A percentile compares a stretch with the other conserved stretches of the same genome.
phyloP scores from a whole-genome alignment of 169 alveolate genomes.

The Toxoplasma gondii region DNA sequence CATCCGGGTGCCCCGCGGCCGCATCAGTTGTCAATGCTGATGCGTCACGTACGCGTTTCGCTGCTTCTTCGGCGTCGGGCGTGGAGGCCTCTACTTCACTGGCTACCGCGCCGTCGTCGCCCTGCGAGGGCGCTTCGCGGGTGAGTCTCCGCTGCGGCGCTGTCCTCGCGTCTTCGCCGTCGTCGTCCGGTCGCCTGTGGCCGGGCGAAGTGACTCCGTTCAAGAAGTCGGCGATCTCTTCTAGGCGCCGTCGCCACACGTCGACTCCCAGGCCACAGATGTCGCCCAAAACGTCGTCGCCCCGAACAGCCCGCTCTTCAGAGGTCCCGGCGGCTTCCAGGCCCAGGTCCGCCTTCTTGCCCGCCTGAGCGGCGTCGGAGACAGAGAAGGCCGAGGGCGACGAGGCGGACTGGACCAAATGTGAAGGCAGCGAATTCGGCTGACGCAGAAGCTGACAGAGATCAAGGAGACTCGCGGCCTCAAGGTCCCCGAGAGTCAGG shows the following conservation, averaged over 20 bases:
- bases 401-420: neutral
- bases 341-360: no score
- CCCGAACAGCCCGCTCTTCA: neutral
- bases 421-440: neutral
- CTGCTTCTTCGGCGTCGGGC: no score
- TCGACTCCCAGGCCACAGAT: neutral
- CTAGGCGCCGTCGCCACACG: neutral
- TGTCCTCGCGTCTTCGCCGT: no score
- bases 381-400: neutral
- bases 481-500: conserved; percentile 19
- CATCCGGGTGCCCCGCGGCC: no score
- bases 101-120: no score
- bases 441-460: conserved; percentile 28
- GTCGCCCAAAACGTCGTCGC: neutral
- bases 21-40: no score
- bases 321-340: no score
- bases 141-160: no score
- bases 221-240: neutral
- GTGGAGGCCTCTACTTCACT: no score
- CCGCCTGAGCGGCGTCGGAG: no score
- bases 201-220: neutral
- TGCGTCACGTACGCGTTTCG: no score
- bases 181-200: neutral
- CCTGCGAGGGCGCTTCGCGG: no score
- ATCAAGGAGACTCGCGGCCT: neutral